Evolutionary conservation across 768 basidiomycete species (phyloP).

Genomic region (Coprinopsis marcescibilis): DNA sequence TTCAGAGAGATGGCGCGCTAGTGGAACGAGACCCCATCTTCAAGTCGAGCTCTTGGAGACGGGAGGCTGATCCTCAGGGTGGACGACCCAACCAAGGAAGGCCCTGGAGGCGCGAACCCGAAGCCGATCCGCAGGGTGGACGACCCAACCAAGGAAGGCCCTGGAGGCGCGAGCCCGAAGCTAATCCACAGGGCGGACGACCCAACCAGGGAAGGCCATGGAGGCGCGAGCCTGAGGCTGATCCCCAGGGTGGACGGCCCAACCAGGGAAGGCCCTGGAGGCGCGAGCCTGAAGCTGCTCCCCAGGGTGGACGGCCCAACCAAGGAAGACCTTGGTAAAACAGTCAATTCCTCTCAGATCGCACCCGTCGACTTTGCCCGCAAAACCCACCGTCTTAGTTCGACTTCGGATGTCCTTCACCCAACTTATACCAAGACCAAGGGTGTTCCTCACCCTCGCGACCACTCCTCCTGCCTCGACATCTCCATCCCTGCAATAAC

Average conservation of each 20-base stretch:
- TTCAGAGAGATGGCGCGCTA: not conserved
- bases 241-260: not conserved
- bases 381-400: too few relatives aligned
- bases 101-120: constrained; percentile 15
- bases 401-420: too few relatives aligned
- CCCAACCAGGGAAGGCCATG: too few relatives aligned
- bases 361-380: not conserved
- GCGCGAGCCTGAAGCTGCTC: not conserved
- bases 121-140: constrained; percentile 2
- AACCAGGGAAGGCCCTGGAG: not conserved
- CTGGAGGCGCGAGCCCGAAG: constrained; percentile 16
- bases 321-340: not conserved
- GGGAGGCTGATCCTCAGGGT: constrained; percentile 13
- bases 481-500: too few relatives aligned
- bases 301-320: not conserved
- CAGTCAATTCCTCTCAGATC: not conserved
- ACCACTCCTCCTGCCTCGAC: too few relatives aligned
- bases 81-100: not conserved
- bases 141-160: too few relatives aligned
- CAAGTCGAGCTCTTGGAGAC: constrained; percentile 15
- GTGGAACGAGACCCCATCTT: constrained; percentile 17
- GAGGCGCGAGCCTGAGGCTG: constrained; percentile 16
- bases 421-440: too few relatives aligned
- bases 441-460: too few relatives aligned
- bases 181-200: not conserved